Evolutionary conservation across 208 protist genomes (phyloP).

Genomic region (Leishmania lainsoni): DNA sequence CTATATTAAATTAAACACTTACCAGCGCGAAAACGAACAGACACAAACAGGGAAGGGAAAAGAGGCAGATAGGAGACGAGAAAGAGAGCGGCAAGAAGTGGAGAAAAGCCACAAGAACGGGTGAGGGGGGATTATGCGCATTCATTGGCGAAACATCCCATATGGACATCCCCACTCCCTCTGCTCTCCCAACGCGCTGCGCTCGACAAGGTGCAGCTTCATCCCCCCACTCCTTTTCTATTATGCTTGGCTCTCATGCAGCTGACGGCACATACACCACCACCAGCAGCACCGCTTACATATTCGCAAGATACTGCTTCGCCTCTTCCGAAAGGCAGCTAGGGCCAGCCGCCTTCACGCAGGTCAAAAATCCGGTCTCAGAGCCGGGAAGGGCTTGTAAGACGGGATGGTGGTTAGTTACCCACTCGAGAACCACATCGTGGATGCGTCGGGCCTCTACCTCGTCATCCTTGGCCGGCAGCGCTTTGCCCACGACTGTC

Average conservation of each 20-base stretch:
- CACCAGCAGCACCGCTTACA: slow-evolving; percentile 5
- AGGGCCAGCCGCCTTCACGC: slow-evolving; percentile 41
- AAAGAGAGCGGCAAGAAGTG: background rate
- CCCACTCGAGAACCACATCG: slow-evolving; percentile 71
- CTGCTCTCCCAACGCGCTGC: background rate
- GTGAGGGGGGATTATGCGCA: background rate
- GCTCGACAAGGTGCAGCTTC: background rate
- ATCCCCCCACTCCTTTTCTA: background rate
- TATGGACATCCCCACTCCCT: background rate
- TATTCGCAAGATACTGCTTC: slow-evolving; percentile 51
- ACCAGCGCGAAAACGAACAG: slow-evolving; percentile 6
- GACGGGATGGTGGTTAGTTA: slow-evolving; percentile 50
- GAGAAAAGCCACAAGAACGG: background rate
- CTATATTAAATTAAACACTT: background rate
- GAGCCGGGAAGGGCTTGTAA: slow-evolving; percentile 33
- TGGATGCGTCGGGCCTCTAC: slow-evolving; percentile 76
- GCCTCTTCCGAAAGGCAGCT: slow-evolving; percentile 56
- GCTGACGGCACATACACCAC: background rate
- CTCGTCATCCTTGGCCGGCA: slow-evolving; percentile 76
- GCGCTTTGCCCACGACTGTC: slow-evolving; percentile 38
- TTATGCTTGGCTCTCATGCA: background rate
- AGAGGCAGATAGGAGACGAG: background rate
- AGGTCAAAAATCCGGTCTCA: slow-evolving; percentile 37
- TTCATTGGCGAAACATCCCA: background rate
- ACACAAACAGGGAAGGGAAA: background rate